Conservation (phyloP, 2,329 filamentous ascomycete species). For the Colletotrichum sp. region DNA sequence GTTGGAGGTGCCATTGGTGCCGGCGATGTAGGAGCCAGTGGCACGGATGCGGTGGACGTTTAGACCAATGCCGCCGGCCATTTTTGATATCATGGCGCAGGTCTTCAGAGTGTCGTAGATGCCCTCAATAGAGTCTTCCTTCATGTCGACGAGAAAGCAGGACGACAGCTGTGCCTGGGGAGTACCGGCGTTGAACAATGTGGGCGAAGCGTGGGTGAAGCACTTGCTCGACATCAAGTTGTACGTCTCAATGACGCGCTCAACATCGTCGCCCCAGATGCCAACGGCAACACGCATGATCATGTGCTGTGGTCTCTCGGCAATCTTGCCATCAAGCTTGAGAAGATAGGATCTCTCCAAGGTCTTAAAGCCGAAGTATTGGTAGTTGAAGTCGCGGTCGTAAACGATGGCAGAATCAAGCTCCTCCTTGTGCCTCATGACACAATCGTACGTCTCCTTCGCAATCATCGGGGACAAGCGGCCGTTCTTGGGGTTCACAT, state of each 20-base stretch:
- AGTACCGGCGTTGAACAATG: slow-evolving; percentile 96
- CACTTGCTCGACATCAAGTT: slow-evolving; percentile 99
- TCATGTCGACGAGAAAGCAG: slow-evolving; percentile 99
- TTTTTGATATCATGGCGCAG: slow-evolving; percentile 99
- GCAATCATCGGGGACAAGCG: slow-evolving; percentile 93
- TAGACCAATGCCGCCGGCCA: slow-evolving; percentile 95
- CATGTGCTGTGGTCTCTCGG: slow-evolving; percentile 98
- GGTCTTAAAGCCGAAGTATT: slow-evolving; percentile 99
- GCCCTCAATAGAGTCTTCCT: slow-evolving; percentile 98
- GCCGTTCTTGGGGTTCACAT: slow-evolving; percentile 92
- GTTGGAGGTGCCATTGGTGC: slow-evolving; percentile 98
- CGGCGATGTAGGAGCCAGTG: slow-evolving; percentile 96
- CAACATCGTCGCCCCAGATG: slow-evolving; percentile 93
- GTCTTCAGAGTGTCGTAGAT: slow-evolving; percentile 99
- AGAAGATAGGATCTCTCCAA: slow-evolving; percentile 97
- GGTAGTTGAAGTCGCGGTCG: slow-evolving; percentile 99
- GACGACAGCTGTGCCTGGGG: slow-evolving; percentile 94
- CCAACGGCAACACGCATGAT: slow-evolving; percentile 99
- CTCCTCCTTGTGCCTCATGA: slow-evolving; percentile 96
- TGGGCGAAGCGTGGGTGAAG: slow-evolving; percentile 98
- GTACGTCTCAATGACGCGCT: slow-evolving; percentile 96
- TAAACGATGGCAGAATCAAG: slow-evolving; percentile 99
- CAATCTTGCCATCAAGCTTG: slow-evolving; percentile 93
- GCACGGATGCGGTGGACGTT: slow-evolving; percentile 97
- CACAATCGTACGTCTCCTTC: slow-evolving; percentile 84